Evolutionary conservation across 345 rosid species (phyloP), one percentile per base, ranked within the genome.

Genomic region (Populus simonii): DNA sequence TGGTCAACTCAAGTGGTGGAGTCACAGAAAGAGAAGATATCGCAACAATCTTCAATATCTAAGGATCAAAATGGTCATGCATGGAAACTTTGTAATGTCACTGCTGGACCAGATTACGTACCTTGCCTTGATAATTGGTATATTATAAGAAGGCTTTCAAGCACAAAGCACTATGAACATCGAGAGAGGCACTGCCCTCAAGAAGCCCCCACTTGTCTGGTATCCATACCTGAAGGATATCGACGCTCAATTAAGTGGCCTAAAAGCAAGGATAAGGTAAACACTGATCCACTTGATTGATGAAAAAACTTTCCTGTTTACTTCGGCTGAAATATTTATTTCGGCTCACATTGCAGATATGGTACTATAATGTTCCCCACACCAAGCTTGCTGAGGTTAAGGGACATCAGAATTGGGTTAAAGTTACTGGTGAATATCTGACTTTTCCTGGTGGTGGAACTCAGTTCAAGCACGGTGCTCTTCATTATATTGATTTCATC

Each of bases 391-490:
- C 94, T 25, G 79, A 86, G 81, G n/a, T 87, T 73, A 93, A 96
- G 88, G 99, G 98, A 65, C 97, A 96, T 88, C 98, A 96, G 79
- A 96, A 96, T 76, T 96, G 99, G 99, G 98, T 96, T 73, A 96
- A 96, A 87, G 65, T 59, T 59, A n/a, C 65, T 18, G 99, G 99
- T 71, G 97, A 93, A 82, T 96, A 87, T 85, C 93, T 96, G 62
- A 93, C 97, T 76, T 93, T 96, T 80, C 99, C 99, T 35, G 98
- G 99, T 59, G 65, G 65, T 9, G 65, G 65, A 59, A 59, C 65
- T 59, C 65, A 59, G 65, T 59, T 59, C 65, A 59, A 59, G 65
- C 65, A 59, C 9, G 65, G 65, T 59, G 65, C 65, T n/a, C 65
- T 23, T 59, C 65, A 59, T 59, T 59, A 59, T 59, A 59, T 59